These are phyloP conservation scores for Pestalotiopsis sp. DNA, from an alignment of 2,329 filamentous ascomycete genomes.

Conservation along the genomic window DNA sequence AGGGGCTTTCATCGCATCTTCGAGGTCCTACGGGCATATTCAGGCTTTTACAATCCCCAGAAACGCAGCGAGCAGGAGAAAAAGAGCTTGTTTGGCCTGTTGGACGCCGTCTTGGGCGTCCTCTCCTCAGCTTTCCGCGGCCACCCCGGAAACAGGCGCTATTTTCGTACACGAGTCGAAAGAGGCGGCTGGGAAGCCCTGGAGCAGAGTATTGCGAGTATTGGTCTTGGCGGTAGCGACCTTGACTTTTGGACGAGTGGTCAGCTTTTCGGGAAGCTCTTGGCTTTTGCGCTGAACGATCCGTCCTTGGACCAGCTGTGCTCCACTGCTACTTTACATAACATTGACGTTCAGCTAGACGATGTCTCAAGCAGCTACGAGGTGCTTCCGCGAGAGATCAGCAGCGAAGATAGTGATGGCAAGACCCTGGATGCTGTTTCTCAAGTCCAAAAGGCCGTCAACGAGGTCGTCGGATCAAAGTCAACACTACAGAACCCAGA, in stretches of 20 bases:
- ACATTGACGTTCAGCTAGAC: constrained; percentile 18
- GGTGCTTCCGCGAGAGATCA: constrained; percentile 20
- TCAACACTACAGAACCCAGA: constrained; percentile 62
- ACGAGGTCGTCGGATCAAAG: constrained; percentile 50
- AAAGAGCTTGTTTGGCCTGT: constrained; percentile 64
- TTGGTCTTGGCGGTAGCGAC: constrained; percentile 65
- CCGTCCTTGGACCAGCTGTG: constrained; percentile 73
- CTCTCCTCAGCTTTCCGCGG: constrained; percentile 74
- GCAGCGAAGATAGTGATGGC: constrained; percentile 5
- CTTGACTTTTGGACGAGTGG: constrained; percentile 68
- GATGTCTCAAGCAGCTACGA: constrained; percentile 10
- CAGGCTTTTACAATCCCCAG: constrained; percentile 74
- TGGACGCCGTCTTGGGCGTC: constrained; percentile 73
- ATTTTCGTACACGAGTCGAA: constrained; percentile 77
- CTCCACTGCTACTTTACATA: constrained; percentile 42
- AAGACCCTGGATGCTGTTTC: constrained; percentile 16
- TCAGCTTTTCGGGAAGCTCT: constrained; percentile 79
- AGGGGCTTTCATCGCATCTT: constrained; percentile 78
- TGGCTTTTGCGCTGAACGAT: constrained; percentile 81
- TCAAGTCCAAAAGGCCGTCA: constrained; percentile 40
- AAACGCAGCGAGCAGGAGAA: constrained; percentile 65
- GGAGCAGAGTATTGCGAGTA: constrained; percentile 70
- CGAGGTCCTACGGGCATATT: constrained; percentile 68
- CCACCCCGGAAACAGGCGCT: constrained; percentile 84
- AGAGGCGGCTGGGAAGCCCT: constrained; percentile 78